phyloP scores from a whole-genome alignment of 257 asterid species.

The Nicotiana paniculata region DNA sequence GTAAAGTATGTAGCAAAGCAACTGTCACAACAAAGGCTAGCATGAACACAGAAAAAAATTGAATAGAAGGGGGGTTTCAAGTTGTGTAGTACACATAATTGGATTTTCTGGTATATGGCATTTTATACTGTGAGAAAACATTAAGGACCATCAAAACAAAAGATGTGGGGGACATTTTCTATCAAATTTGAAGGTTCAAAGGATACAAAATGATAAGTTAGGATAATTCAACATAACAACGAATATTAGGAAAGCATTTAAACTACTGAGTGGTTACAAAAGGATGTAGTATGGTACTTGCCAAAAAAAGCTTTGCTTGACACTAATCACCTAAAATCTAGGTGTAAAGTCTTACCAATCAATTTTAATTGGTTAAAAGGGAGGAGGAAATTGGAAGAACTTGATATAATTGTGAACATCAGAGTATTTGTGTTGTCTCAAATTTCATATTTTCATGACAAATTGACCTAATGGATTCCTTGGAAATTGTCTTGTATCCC shows the following conservation, averaged over 20 bases:
- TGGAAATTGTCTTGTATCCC: background rate
- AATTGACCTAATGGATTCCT: background rate
- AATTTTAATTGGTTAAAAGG: background rate
- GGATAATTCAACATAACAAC: background rate
- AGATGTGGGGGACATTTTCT: background rate
- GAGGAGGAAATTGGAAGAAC: background rate
- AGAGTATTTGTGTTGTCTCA: background rate
- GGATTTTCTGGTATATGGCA: background rate
- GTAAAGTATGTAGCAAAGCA: background rate
- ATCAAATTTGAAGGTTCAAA: background rate
- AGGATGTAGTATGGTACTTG: background rate
- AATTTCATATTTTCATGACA: background rate
- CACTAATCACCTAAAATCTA: background rate
- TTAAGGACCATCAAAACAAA: background rate
- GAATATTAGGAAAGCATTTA: background rate
- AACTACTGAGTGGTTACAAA: background rate
- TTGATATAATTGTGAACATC: background rate
- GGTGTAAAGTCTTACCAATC: background rate
- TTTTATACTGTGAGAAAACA: background rate
- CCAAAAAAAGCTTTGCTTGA: background rate
- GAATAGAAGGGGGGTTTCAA: background rate
- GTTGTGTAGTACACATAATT: background rate
- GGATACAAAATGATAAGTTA: background rate
- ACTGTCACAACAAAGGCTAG: background rate
- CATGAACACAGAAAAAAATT: background rate